Base-by-base conservation (phyloP, 176 grass and related monocot genomes). In the Bonia amplexicaulis region DNA sequence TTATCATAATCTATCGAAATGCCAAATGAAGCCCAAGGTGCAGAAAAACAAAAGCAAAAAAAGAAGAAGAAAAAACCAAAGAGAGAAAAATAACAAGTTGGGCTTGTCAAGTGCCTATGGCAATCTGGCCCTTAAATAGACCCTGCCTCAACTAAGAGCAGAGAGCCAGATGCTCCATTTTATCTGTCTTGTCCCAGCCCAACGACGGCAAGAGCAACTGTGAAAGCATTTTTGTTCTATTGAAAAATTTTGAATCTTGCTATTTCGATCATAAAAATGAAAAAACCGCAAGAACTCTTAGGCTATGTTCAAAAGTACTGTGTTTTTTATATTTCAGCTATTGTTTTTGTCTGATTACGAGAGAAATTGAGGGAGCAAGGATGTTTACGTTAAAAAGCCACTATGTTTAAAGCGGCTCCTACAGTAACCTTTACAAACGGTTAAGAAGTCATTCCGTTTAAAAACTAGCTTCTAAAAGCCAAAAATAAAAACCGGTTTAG, bases 321-420 rank as follows among this genome's bases (percentile, higher is more conserved):
- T 37, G 4, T 3, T 4, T 5, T 37, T 37, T 37, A 5, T 4
- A 37, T 37, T 37, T 37, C 5, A 4, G 35, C 35, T 37, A 5
- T 37, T 0, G 4, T 37, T 37, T 37, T 37, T 37, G 4, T 37
- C 0, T 37, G 35, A 37, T 37, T 37, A 5, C 0, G 4, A 35
- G 4, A 35, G 33, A 35, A 3, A 35, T 35, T 37, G 0, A 37
- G 4, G 0, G 0, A 37, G 4, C 5, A 37, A 37, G 4, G 0
- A 37, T 0, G 5, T 4, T 5, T 37, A 0, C 35, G 0, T 37
- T 37, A 0, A 37, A 0, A 37, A 37, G 0, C 35, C 4, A 37
- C 0, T 5, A 5, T 4, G 0, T 37, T 37, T 0, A 37, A 37
- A 37, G 0, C 4, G 4, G 4, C 0, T 37, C 0, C 0, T 37